These are phyloP conservation scores for Hypoxylon sp. DNA, from an alignment of 2,329 filamentous ascomycete species.

Conservation along the genomic window DNA sequence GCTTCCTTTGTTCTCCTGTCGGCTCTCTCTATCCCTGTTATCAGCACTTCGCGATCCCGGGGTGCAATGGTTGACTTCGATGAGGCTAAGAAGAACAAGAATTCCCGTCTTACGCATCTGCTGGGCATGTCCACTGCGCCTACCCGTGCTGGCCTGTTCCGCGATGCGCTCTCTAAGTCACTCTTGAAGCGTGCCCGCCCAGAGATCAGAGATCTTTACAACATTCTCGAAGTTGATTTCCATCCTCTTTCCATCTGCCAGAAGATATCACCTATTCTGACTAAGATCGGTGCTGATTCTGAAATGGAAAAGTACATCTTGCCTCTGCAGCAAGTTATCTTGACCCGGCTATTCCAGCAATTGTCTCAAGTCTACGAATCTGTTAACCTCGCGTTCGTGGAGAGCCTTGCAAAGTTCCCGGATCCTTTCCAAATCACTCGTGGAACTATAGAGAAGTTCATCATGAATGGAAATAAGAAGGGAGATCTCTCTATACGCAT, in stretches of 20 bases:
- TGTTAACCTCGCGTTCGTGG: constrained; percentile 93
- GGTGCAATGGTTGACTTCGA: constrained; percentile 97
- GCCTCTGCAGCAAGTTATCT: constrained; percentile 97
- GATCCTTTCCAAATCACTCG: constrained; percentile 94
- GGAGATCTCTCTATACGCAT: constrained; percentile 96
- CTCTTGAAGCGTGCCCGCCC: constrained; percentile 92
- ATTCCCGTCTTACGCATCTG: constrained; percentile 94
- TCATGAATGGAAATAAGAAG: constrained; percentile 99
- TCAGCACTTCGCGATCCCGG: constrained; percentile 96
- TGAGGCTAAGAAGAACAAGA: constrained; percentile 98
- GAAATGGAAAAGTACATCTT: constrained; percentile 98
- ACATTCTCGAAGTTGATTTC: constrained; percentile 99
- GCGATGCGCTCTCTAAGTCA: constrained; percentile 94
- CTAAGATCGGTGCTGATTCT: constrained; percentile 91
- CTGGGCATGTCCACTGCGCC: constrained; percentile 93
- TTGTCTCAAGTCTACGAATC: constrained; percentile 99
- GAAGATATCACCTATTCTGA: constrained; percentile 97
- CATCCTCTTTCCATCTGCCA: constrained; percentile 98
- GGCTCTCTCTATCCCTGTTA: constrained; percentile 97
- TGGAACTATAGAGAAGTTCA: constrained; percentile 98
- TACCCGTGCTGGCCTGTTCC: constrained; percentile 91
- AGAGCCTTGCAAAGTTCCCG: constrained; percentile 94
- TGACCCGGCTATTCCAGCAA: constrained; percentile 98
- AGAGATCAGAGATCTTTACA: constrained; percentile 97
- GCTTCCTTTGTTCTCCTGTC: constrained; percentile 97